Evolutionary conservation across 345 rosid species (phyloP), one percentile per base, ranked within the genome.

Genomic region (Zanthoxylum bungeanum): DNA sequence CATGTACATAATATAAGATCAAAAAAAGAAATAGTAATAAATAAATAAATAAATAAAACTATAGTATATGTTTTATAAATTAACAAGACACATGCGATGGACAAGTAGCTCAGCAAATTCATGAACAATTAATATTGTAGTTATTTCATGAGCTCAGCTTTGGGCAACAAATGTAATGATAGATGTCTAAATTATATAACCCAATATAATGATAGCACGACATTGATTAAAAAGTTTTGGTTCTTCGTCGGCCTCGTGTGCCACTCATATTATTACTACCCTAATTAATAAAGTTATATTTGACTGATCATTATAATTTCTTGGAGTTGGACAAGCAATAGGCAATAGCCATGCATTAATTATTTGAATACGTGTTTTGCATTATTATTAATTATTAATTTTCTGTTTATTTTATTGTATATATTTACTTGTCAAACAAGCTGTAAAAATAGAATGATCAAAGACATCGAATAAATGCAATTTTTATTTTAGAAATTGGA

Each of bases 181-280:
- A 60, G 50, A 22, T 76, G 72, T 66, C 77, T 56, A 56, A 56
- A 63, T 39, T 9, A 60, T 49, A 37, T 40, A 70, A n/a, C n/a
- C 66, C 55, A 60, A 66, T 57, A 61, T 66, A 83, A 76, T 76
- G 72, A 78, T 80, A 34, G 42, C 64, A 17, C 40, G 27, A 46
- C 46, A 66, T 52, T 22, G 67, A 69, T 46, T 21, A 12, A 63
- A 73, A 71, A 37, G 60, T 50, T 65, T 64, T 59, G 69, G 52
- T 33, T 14, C 36, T 71, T 60, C 66, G 75, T 57, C 71, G 77
- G 69, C 81, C 78, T 81, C 78, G 87, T 81, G 81, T 81, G 80
- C 80, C 73, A 37, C 69, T 78, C 78, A 21, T 67, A 68, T 80
- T 78, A 78, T 75, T 44, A 51, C 62, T 44, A 51, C 62, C 60